These are phyloP conservation scores for Protostelium mycophagum DNA, from an alignment of 78 protist species.

Conservation along the genomic window DNA sequence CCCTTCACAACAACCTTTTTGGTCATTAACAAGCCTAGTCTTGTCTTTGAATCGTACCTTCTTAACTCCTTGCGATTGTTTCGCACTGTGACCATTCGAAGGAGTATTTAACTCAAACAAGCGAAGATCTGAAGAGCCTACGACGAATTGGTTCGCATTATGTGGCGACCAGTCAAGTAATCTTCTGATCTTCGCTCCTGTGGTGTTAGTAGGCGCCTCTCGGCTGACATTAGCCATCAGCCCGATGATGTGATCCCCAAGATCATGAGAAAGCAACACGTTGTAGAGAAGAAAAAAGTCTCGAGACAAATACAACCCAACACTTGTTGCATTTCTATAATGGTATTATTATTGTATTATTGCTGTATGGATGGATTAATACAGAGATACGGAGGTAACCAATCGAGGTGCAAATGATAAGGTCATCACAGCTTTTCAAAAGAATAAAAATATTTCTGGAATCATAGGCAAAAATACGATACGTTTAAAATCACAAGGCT, in stretches of 20 bases:
- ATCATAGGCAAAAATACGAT: too few species aligned
- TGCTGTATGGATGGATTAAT: too few species aligned
- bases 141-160: not conserved
- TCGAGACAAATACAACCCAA: too few species aligned
- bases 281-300: too few species aligned
- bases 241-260: not conserved
- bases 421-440: too few species aligned
- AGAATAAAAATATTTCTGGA: too few species aligned
- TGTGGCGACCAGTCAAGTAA: not conserved
- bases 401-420: too few species aligned
- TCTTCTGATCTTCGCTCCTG: not conserved
- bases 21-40: not conserved
- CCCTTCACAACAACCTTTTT: not conserved
- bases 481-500: too few species aligned
- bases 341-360: too few species aligned
- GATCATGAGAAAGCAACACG: too few species aligned
- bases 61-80: not conserved
- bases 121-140: not conserved
- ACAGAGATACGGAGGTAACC: too few species aligned
- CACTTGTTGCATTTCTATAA: too few species aligned
- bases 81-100: not conserved
- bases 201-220: not conserved
- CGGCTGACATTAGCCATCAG: not conserved
- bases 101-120: not conserved
- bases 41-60: not conserved